Evolutionary conservation across 2,329 filamentous ascomycete genomes (phyloP).

Genomic region (Xylariaceae sp.): DNA sequence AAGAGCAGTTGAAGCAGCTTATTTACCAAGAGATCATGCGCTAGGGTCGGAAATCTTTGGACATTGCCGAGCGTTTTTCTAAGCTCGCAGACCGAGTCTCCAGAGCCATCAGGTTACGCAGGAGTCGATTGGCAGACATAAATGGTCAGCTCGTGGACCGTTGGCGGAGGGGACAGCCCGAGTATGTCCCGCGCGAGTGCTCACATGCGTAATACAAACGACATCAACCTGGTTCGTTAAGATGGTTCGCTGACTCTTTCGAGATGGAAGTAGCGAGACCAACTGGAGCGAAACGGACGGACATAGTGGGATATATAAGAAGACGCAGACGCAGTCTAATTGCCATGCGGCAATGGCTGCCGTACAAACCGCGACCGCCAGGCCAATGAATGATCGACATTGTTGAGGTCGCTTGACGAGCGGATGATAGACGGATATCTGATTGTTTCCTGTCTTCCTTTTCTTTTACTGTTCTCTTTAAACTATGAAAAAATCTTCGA

Average conservation of each 20-base stretch:
- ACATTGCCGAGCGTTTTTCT: not conserved
- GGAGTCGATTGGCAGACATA: not conserved
- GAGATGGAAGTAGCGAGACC: too few relatives aligned
- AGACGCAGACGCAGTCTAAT: too few relatives aligned
- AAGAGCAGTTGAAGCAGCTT: constrained; percentile 94
- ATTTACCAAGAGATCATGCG: constrained; percentile 96
- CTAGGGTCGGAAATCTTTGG: constrained; percentile 31
- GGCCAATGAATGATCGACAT: not conserved
- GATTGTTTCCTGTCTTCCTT: not conserved
- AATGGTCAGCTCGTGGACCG: too few relatives aligned
- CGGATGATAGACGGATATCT: not conserved
- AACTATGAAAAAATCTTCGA: too few relatives aligned
- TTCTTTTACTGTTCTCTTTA: not conserved
- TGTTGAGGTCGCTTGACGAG: not conserved
- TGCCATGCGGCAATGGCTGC: too few relatives aligned
- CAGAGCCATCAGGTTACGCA: not conserved
- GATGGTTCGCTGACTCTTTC: too few relatives aligned
- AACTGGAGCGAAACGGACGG: too few relatives aligned
- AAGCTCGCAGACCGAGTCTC: not conserved
- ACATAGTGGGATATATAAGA: too few relatives aligned
- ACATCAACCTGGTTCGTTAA: too few relatives aligned
- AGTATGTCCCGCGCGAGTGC: too few relatives aligned
- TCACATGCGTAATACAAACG: too few relatives aligned
- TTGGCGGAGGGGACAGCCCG: too few relatives aligned
- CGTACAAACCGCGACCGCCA: not conserved